phyloP scores from a whole-genome alignment of 1,139 yeast genomes.

The Kluyveromyces sp. region DNA sequence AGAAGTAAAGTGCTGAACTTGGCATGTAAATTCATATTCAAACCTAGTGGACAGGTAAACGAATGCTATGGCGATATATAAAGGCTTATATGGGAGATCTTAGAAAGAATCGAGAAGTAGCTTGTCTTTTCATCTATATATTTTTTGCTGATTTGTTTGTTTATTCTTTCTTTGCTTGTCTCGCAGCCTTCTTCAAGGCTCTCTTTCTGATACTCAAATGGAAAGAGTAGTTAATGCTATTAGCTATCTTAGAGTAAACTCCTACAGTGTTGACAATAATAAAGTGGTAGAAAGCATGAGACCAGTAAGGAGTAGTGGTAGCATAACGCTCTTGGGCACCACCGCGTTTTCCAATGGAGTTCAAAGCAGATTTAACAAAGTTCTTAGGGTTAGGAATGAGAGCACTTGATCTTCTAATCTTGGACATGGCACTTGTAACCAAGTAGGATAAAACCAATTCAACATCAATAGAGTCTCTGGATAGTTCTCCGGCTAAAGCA shows the following conservation, averaged over 20 bases:
- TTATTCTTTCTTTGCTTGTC: constrained; percentile 26
- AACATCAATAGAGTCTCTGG: constrained; percentile 65
- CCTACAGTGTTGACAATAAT: constrained; percentile 73
- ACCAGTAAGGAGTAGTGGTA: constrained; percentile 86
- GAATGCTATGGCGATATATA: no score
- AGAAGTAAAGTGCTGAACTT: no score
- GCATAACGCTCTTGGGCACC: constrained; percentile 92
- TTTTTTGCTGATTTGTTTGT: not conserved
- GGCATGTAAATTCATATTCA: no score
- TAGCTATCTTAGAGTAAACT: constrained; percentile 65
- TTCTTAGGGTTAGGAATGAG: constrained; percentile 74
- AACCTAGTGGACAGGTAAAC: no score
- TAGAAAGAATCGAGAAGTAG: no score
- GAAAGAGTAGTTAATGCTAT: constrained; percentile 60
- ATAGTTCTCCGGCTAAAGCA: constrained; percentile 83
- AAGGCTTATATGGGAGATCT: no score
- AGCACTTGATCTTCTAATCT: constrained; percentile 67
- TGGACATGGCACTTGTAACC: constrained; percentile 94
- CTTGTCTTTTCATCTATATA: no score
- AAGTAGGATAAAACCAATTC: constrained; percentile 82
- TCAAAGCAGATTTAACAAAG: constrained; percentile 67
- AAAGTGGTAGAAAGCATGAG: constrained; percentile 92
- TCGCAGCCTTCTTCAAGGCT: constrained; percentile 74
- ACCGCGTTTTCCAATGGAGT: constrained; percentile 67
- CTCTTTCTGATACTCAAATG: constrained; percentile 73